phyloP scores from a whole-genome alignment of 1,284 basidiomycete genomes.

The Butyriboletus appendiculatus region DNA sequence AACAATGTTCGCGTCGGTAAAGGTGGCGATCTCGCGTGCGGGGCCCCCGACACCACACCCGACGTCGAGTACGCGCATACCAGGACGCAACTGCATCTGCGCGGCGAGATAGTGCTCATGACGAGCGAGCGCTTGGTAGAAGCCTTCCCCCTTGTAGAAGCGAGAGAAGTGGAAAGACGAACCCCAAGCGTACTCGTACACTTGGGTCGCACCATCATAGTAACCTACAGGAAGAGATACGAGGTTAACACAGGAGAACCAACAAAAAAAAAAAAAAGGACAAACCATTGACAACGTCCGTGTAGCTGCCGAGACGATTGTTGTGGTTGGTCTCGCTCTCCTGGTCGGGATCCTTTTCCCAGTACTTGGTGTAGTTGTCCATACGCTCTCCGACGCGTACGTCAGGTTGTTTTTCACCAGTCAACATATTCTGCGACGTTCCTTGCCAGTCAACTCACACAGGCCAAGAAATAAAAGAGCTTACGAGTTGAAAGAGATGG shows the following conservation, averaged over 20 bases:
- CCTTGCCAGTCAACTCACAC: background rate
- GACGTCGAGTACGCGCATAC: conserved; percentile 97
- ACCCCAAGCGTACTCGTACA: conserved; percentile 97
- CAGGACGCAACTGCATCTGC: conserved; percentile 80
- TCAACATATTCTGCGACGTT: conserved; percentile 8
- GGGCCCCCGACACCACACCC: conserved; percentile 98
- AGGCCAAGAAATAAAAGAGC: background rate
- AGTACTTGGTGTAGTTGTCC: conserved; percentile 91
- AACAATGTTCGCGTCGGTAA: conserved; percentile 85
- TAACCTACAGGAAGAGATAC: conserved; percentile 58
- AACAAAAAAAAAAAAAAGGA: background rate
- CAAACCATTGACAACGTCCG: conserved; percentile 92
- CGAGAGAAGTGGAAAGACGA: conserved; percentile 98
- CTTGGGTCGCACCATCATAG: conserved; percentile 95
- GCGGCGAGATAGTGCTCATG: conserved; percentile 98
- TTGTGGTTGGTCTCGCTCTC: conserved; percentile 73
- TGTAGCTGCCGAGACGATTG: conserved; percentile 84
- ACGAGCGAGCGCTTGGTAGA: conserved; percentile 82
- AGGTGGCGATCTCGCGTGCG: conserved; percentile 92
- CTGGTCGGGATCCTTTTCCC: conserved; percentile 83
- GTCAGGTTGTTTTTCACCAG: conserved; percentile 45
- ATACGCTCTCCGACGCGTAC: conserved; percentile 84
- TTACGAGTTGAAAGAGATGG: background rate
- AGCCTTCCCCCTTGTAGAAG: conserved; percentile 95
- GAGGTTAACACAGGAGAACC: background rate